These are phyloP conservation scores for Stagonosporopsis rhizophila DNA, from an alignment of 2,329 filamentous ascomycete genomes.

Conservation along the genomic window DNA sequence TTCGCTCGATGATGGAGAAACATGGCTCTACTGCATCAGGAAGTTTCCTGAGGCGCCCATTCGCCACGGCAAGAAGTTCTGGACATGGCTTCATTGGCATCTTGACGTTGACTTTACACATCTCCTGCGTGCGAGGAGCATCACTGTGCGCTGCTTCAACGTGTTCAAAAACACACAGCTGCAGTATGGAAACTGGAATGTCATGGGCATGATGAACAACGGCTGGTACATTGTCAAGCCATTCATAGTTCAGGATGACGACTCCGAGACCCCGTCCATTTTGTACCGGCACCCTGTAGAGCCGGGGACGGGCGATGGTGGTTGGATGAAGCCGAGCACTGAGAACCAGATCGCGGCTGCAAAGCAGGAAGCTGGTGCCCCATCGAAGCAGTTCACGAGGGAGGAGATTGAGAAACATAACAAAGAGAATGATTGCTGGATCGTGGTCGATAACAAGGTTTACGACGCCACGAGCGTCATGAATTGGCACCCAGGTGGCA, in stretches of 20 bases:
- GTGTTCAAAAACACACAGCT: constrained; percentile 62
- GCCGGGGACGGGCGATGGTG: constrained; percentile 54
- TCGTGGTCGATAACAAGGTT: constrained; percentile 69
- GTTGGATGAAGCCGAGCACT: constrained; percentile 60
- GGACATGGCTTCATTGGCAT: constrained; percentile 63
- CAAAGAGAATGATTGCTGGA: constrained; percentile 58
- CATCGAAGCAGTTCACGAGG: constrained; percentile 60
- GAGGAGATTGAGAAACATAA: constrained; percentile 58
- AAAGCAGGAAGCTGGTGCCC: constrained; percentile 54
- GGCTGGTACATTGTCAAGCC: constrained; percentile 57
- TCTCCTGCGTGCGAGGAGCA: constrained; percentile 52
- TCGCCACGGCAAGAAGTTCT: constrained; percentile 61
- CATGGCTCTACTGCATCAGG: constrained; percentile 60
- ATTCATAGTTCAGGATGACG: constrained; percentile 46
- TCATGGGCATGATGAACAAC: constrained; percentile 65
- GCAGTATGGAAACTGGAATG: constrained; percentile 55
- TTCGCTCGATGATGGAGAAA: constrained; percentile 56
- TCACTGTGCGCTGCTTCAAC: constrained; percentile 58
- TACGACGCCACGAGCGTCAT: constrained; percentile 70
- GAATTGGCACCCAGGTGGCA: constrained; percentile 65
- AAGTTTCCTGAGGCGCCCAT: constrained; percentile 58
- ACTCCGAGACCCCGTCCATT: constrained; percentile 39
- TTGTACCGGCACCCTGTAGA: constrained; percentile 46
- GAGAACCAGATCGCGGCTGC: constrained; percentile 55
- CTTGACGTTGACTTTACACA: constrained; percentile 57